phyloP scores from a whole-genome alignment of 2,329 filamentous ascomycete species.

The Venturiaceae sp. region DNA sequence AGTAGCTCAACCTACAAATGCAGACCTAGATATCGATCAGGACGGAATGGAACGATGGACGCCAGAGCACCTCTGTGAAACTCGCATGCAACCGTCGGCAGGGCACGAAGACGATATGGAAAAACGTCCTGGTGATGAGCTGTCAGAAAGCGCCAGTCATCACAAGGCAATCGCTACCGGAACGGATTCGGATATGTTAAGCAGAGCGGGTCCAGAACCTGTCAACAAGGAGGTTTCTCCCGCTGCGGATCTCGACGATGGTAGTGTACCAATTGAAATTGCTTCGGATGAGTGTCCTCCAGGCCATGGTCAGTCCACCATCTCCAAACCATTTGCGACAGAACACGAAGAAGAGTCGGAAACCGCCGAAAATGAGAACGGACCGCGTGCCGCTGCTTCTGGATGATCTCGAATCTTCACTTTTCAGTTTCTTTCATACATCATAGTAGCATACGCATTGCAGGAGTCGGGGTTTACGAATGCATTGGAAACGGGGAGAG shows the following conservation, averaged over 20 bases:
- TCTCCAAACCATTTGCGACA: neutral
- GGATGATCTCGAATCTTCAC: neutral
- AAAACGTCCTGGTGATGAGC: neutral
- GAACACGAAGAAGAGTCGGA: neutral
- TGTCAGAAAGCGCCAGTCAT: neutral
- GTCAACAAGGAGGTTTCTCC: neutral
- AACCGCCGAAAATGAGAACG: neutral
- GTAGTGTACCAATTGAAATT: neutral
- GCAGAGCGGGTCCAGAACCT: neutral
- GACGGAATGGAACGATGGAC: neutral
- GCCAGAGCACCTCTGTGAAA: neutral
- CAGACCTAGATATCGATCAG: neutral
- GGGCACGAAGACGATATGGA: neutral
- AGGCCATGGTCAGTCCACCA: neutral
- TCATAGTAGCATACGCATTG: neutral
- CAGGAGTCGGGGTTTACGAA: neutral
- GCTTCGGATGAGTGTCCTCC: neutral
- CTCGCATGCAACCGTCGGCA: neutral
- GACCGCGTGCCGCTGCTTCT: neutral
- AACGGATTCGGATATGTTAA: neutral
- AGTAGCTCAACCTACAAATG: neutral
- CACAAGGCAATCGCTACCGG: neutral
- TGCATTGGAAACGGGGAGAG: neutral
- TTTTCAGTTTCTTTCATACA: neutral
- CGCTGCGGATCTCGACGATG: neutral